Evolutionary conservation across 176 grass and related monocot species (phyloP).

Genomic region (Dendrocalamus sinicus): DNA sequence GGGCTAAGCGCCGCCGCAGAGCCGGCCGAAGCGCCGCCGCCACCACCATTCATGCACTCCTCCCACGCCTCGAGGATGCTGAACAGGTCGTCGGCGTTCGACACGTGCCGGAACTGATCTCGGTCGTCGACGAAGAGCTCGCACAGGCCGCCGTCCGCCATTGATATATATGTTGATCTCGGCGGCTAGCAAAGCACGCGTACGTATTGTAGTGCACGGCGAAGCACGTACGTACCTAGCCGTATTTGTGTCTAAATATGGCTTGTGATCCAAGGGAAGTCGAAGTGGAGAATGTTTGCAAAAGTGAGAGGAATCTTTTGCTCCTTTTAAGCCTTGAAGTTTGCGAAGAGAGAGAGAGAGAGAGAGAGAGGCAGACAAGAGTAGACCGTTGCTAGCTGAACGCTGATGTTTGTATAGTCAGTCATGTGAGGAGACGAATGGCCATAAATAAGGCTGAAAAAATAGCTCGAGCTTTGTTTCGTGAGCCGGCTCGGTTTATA

Average conservation of each 20-base stretch:
- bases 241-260: constrained; percentile 4
- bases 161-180: constrained; percentile 5
- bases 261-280: not conserved
- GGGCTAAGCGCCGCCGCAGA: not conserved
- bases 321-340: not conserved
- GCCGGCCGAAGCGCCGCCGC: not conserved
- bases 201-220: no score
- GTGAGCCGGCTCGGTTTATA: no score
- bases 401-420: constrained; percentile 19
- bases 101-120: not conserved
- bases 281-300: constrained; percentile 27
- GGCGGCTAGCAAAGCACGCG: not conserved
- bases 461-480: no score
- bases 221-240: constrained; percentile 18
- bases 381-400: constrained; percentile 31
- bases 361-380: not conserved
- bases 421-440: constrained; percentile 25
- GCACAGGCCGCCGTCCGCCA: constrained; percentile 43
- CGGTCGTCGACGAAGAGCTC: constrained; percentile 40
- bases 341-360: not conserved
- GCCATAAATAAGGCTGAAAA: not conserved
- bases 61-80: constrained; percentile 48
- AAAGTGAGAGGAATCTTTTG: constrained; percentile 25
- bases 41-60: constrained; percentile 9
- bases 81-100: constrained; percentile 48